A percentile compares a stretch with the other conserved stretches of the same genome.
phyloP scores from a whole-genome alignment of 192 early-diverging fungal species.

The Gonapodya prolifera region DNA sequence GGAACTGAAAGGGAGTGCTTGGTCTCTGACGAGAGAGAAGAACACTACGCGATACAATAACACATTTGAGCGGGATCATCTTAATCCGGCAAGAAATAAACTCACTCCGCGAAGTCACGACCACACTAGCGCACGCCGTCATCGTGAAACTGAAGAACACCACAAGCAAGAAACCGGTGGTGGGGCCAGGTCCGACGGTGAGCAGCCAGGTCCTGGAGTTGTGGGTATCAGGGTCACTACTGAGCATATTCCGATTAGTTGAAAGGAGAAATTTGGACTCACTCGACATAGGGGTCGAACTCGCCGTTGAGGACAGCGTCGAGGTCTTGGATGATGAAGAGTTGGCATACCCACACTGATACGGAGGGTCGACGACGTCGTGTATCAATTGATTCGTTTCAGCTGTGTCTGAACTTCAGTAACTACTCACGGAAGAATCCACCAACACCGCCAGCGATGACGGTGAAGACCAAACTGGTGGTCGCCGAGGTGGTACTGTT shows the following conservation, averaged over 20 bases:
- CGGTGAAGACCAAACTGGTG: not conserved
- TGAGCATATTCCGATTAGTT: too few species aligned
- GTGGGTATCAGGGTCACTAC: too few species aligned
- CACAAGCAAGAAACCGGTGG: not conserved
- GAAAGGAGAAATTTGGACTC: too few species aligned
- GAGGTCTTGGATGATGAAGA: not conserved
- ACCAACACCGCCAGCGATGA: not conserved
- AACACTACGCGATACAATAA: too few species aligned
- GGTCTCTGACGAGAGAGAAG: not conserved
- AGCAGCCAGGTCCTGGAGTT: not conserved
- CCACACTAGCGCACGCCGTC: not conserved
- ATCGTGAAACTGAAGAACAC: not conserved
- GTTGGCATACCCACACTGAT: not conserved
- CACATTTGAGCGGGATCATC: too few species aligned
- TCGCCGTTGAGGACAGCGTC: not conserved
- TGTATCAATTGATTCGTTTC: not conserved
- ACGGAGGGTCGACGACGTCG: not conserved
- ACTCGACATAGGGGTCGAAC: not conserved
- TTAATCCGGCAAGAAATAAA: too few species aligned
- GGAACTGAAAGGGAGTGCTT: not conserved
- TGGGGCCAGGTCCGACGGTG: not conserved
- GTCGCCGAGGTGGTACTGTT: not conserved
- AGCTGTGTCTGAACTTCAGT: not conserved
- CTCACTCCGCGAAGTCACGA: not conserved
- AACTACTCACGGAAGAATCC: slow-evolving; percentile 1